Evolutionary conservation across 176 grass and related monocot genomes (phyloP).

Genomic region (Musa troglodytarum): DNA sequence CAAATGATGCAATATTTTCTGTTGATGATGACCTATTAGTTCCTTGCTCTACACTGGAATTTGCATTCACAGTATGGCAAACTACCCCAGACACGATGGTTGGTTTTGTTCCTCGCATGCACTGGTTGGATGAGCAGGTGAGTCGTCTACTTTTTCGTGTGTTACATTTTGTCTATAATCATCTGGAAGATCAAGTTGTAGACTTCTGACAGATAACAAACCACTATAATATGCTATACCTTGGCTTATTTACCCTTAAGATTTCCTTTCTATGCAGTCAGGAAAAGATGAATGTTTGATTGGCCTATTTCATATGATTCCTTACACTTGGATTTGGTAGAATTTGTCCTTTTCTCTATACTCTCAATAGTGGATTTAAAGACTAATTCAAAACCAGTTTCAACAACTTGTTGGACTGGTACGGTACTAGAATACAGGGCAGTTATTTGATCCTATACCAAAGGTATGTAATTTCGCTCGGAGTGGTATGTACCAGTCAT

Average conservation of each 20-base stretch:
- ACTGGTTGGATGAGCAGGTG: slow-evolving; percentile 6
- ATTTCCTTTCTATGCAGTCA: neutral
- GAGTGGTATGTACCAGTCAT: too few relatives aligned
- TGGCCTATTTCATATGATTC: neutral
- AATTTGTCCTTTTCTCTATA: neutral
- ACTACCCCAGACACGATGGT: slow-evolving; percentile 60
- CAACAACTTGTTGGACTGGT: too few relatives aligned
- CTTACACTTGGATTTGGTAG: neutral
- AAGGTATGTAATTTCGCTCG: too few relatives aligned
- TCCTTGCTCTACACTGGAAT: slow-evolving; percentile 59
- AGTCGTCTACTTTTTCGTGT: neutral
- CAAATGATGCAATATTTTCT: slow-evolving; percentile 66
- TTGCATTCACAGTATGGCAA: slow-evolving; percentile 64
- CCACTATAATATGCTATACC: neutral
- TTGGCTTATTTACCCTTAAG: neutral
- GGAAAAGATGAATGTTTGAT: neutral
- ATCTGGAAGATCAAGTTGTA: neutral
- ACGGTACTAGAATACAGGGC: too few relatives aligned
- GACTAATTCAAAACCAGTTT: too few relatives aligned
- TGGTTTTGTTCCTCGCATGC: slow-evolving; percentile 58
- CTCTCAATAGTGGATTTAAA: neutral
- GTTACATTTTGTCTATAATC: neutral
- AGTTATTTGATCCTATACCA: too few relatives aligned
- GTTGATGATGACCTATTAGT: slow-evolving; percentile 88
- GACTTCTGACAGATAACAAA: neutral